Evolutionary conservation across 768 basidiomycete species (phyloP).

Genomic region (Rubroboletus pulcherrimus): DNA sequence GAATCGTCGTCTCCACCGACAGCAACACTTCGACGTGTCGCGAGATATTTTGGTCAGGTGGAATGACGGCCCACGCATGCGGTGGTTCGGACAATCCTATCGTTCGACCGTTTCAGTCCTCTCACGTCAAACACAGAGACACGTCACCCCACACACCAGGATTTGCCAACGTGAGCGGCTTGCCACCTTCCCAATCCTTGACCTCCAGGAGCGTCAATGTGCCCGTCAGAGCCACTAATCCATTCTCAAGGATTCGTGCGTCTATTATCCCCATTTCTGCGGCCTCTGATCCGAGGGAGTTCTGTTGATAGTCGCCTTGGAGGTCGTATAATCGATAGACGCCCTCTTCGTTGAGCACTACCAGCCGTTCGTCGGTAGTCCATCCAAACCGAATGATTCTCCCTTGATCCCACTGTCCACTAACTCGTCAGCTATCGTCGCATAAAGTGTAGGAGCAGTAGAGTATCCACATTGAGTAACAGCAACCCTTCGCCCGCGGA

Average conservation of each 20-base stretch:
- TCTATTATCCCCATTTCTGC: conserved; percentile 80
- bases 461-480: conserved; percentile 65
- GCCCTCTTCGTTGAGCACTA: conserved; percentile 89
- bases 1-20: conserved; percentile 74
- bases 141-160: conserved; percentile 54
- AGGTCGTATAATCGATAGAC: conserved; percentile 86
- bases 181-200: conserved; percentile 81
- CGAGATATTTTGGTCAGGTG: conserved; percentile 84
- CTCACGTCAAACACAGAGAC: not conserved
- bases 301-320: conserved; percentile 80
- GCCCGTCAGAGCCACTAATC: conserved; percentile 81
- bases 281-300: conserved; percentile 79
- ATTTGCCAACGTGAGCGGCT: conserved; percentile 68
- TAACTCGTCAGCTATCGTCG: conserved; percentile 12
- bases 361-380: conserved; percentile 78
- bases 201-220: conserved; percentile 78
- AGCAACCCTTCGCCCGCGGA: conserved; percentile 73
- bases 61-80: conserved; percentile 82
- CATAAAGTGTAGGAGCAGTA: not conserved
- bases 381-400: conserved; percentile 81
- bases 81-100: conserved; percentile 76
- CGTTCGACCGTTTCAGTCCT: conserved; percentile 2
- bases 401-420: conserved; percentile 81
- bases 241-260: conserved; percentile 81
- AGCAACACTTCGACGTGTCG: conserved; percentile 88